phyloP scores from a whole-genome alignment of 148 eudicot genomes.

The Rheum nobile region DNA sequence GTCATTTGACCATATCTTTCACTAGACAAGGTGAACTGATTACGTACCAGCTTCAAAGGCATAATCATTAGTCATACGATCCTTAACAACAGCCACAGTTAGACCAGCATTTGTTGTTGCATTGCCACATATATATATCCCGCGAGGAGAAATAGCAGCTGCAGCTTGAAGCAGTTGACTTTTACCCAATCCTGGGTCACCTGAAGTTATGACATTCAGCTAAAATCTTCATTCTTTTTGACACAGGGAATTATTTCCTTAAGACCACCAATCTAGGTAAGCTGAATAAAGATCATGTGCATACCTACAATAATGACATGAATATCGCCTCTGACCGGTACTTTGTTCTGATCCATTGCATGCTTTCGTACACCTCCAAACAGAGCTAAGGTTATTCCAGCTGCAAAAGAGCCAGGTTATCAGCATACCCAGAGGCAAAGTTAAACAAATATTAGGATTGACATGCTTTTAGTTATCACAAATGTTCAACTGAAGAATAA shows the following conservation, averaged over 20 bases:
- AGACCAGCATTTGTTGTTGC: constrained; percentile 98
- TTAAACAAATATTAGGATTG: background rate
- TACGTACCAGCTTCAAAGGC: constrained; percentile 93
- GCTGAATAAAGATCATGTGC: constrained; percentile 15
- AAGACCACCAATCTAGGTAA: background rate
- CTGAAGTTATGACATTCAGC: constrained; percentile 22
- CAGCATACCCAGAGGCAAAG: background rate
- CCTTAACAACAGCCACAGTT: constrained; percentile 97
- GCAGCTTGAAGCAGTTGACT: constrained; percentile 98
- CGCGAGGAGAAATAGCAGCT: constrained; percentile 94
- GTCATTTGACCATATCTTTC: background rate
- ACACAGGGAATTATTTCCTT: background rate
- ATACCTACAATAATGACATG: constrained; percentile 91
- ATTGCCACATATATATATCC: constrained; percentile 95
- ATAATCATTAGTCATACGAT: constrained; percentile 84
- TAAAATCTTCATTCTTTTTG: background rate
- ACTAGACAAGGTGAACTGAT: constrained; percentile 10
- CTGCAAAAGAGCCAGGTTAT: constrained; percentile 22
- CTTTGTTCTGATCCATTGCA: constrained; percentile 91
- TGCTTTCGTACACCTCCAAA: constrained; percentile 94
- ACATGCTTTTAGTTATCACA: background rate
- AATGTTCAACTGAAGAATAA: background rate
- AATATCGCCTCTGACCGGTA: constrained; percentile 96
- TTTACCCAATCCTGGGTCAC: constrained; percentile 99
- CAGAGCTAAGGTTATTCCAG: constrained; percentile 79